Percentiles rank a stretch among this genome's conserved stretches.
phyloP scores from a whole-genome alignment of 139 green algal genomes.

The Eudorina sp. region DNA sequence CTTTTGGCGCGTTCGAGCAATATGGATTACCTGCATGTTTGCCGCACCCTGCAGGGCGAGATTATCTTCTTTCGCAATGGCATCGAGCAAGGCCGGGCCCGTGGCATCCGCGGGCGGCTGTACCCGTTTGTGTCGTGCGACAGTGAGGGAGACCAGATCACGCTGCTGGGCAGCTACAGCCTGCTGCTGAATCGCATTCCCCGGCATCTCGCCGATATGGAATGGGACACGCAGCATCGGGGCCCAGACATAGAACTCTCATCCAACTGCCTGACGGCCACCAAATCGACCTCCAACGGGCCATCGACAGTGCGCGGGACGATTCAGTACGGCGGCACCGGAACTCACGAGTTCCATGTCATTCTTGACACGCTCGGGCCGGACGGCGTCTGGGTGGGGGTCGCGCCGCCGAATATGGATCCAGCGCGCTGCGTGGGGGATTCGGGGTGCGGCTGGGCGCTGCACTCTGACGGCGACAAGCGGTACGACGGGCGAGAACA shows the following conservation, averaged over 20 bases:
- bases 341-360: slow-evolving; percentile 74
- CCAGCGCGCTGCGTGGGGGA: slow-evolving; percentile 65
- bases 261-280: slow-evolving; percentile 76
- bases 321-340: slow-evolving; percentile 67
- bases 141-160: slow-evolving; percentile 70
- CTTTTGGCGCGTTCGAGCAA: too few species aligned
- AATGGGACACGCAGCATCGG: slow-evolving; percentile 74
- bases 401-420: slow-evolving; percentile 64
- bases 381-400: slow-evolving; percentile 76
- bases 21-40: too few species aligned
- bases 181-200: slow-evolving; percentile 71
- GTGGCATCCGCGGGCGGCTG: slow-evolving; percentile 71
- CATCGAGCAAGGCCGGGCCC: slow-evolving; percentile 66
- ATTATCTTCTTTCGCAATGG: slow-evolving; percentile 70
- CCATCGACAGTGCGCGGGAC: slow-evolving; percentile 71
- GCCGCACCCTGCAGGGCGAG: slow-evolving; percentile 45
- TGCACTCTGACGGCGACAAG: slow-evolving; percentile 76
- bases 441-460: slow-evolving; percentile 66
- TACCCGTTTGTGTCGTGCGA: slow-evolving; percentile 79
- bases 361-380: slow-evolving; percentile 74
- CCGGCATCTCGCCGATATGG: slow-evolving; percentile 66
- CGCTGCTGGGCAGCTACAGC: slow-evolving; percentile 71
- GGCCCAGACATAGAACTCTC: slow-evolving; percentile 69
- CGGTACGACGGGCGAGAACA: slow-evolving; percentile 66
- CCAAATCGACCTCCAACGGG: slow-evolving; percentile 60